These are phyloP conservation scores for Fusarium clavum DNA, from an alignment of 2,329 filamentous ascomycete species.

Conservation along the genomic window DNA sequence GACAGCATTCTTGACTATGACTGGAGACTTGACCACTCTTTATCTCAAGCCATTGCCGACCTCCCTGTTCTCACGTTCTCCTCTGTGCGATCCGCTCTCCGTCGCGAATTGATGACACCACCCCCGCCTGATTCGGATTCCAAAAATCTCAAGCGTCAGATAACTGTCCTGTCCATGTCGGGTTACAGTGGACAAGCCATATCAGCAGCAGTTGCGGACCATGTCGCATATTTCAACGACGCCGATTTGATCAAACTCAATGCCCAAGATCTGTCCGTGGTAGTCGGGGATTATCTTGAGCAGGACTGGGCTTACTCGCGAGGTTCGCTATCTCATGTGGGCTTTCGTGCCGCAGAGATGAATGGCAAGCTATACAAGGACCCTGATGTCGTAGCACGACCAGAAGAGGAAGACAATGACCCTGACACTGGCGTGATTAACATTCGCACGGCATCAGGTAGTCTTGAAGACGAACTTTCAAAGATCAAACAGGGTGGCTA, in stretches of 20 bases:
- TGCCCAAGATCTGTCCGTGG: conserved; percentile 75
- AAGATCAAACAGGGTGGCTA: conserved; percentile 55
- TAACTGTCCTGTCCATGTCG: conserved; percentile 53
- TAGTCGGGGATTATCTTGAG: conserved; percentile 77
- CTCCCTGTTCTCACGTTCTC: conserved; percentile 51
- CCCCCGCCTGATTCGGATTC: conserved; percentile 49
- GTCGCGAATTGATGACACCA: conserved; percentile 46
- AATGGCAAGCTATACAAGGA: conserved; percentile 65
- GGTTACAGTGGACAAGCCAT: conserved; percentile 55
- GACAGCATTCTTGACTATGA: conserved; percentile 48
- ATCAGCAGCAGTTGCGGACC: conserved; percentile 66
- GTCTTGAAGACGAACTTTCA: conserved; percentile 58
- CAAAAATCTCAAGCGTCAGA: conserved; percentile 52
- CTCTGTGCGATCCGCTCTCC: conserved; percentile 46
- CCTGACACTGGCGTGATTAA: conserved; percentile 50
- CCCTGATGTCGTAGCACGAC: conserved; percentile 52
- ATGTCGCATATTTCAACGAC: conserved; percentile 68
- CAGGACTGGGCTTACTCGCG: conserved; percentile 64
- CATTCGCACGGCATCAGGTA: conserved; percentile 44
- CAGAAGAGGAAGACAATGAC: conserved; percentile 51
- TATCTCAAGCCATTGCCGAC: conserved; percentile 52
- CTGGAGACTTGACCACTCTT: conserved; percentile 49
- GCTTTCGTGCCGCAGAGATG: conserved; percentile 66
- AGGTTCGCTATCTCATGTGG: conserved; percentile 65
- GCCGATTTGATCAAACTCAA: conserved; percentile 77